Conservation (phyloP, 108 stramenopile species). For the Cyclostephanos invisitatus region DNA sequence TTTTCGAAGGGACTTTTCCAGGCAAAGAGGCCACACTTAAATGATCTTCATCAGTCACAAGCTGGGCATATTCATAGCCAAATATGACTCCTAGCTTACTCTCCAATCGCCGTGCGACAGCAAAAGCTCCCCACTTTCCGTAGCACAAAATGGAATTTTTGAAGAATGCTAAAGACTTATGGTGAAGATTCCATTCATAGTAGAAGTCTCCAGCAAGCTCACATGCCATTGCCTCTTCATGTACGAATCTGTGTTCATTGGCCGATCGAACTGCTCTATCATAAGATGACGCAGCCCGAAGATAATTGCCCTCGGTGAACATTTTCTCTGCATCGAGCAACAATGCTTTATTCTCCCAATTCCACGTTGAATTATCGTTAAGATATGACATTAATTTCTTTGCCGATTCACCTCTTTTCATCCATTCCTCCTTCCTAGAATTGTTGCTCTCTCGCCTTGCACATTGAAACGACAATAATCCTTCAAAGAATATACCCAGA, state of each 20-base stretch:
- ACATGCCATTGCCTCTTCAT: conserved; percentile 4
- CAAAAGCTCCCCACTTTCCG: neutral
- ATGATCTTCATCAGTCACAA: neutral
- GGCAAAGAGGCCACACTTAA: neutral
- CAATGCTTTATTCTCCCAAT: conserved; percentile 11
- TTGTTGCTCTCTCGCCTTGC: neutral
- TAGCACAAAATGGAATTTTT: neutral
- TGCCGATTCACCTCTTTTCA: neutral
- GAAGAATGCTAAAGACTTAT: neutral
- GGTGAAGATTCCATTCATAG: neutral
- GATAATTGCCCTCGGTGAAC: neutral
- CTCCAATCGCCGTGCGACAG: neutral
- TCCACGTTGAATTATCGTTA: conserved; percentile 4
- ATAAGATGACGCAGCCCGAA: neutral
- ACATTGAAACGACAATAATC: conserved; percentile 4
- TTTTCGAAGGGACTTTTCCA: neutral
- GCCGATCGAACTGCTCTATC: conserved; percentile 2
- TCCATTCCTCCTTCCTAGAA: neutral
- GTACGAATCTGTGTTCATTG: conserved; percentile 5
- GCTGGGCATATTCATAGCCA: neutral
- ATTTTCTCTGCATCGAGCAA: conserved; percentile 15
- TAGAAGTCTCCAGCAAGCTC: conserved; percentile 10
- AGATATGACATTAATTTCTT: neutral
- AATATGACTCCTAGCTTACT: neutral
- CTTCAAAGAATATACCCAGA: conserved; percentile 13